phyloP scores from a whole-genome alignment of 1,284 basidiomycete genomes.

The Afroboletus lepidellus region DNA sequence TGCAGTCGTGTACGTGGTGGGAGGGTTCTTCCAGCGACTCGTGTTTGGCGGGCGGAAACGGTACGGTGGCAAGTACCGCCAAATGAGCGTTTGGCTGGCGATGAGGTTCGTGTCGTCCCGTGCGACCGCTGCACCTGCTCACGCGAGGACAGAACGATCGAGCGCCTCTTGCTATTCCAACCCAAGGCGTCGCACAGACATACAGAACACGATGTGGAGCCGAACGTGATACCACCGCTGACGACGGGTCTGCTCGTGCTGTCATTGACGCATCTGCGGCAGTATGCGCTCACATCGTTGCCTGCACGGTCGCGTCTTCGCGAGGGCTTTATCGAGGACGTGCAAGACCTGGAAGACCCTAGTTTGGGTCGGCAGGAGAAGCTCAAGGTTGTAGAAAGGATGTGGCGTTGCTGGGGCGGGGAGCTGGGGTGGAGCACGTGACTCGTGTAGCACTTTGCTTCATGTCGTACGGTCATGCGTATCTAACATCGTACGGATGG shows the following conservation, averaged over 20 bases:
- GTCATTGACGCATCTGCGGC: slow-evolving; percentile 65
- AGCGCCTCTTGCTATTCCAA: slow-evolving; percentile 64
- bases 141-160: slow-evolving; percentile 54
- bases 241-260: slow-evolving; percentile 75
- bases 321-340: slow-evolving; percentile 82
- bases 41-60: slow-evolving; percentile 38
- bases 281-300: slow-evolving; percentile 56
- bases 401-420: slow-evolving; percentile 62
- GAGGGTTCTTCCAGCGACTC: slow-evolving; percentile 45
- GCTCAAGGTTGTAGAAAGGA: slow-evolving; percentile 76
- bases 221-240: slow-evolving; percentile 45
- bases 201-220: slow-evolving; percentile 11
- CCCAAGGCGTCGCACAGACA: slow-evolving; percentile 29
- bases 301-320: slow-evolving; percentile 60
- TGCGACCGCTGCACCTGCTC: slow-evolving; percentile 4
- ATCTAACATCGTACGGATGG: slow-evolving; percentile 86
- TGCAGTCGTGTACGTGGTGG: slow-evolving; percentile 73
- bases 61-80: slow-evolving; percentile 51
- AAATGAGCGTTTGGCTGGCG: slow-evolving; percentile 56
- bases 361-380: slow-evolving; percentile 67
- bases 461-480: slow-evolving; percentile 53
- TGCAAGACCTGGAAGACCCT: slow-evolving; percentile 80
- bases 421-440: slow-evolving; percentile 50
- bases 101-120: slow-evolving; percentile 48
- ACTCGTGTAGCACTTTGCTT: slow-evolving; percentile 7